Evolutionary conservation across 2,329 filamentous ascomycete genomes (phyloP).

Genomic region (Amauroascus niger): DNA sequence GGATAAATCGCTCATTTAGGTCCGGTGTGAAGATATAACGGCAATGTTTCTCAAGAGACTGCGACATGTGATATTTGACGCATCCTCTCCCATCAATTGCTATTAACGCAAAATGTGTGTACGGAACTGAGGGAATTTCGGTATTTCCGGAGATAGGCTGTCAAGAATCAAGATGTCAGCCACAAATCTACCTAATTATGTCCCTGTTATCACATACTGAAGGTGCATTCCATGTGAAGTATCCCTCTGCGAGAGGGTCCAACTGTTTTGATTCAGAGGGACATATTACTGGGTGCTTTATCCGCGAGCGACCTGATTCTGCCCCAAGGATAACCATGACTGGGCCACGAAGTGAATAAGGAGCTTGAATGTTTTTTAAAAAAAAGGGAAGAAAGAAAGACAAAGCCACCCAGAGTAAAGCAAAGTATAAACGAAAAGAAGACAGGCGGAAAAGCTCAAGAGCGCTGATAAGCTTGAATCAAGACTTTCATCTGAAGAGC

Average conservation of each 20-base stretch:
- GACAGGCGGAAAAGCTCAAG: neutral
- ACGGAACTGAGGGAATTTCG: conserved; percentile 4
- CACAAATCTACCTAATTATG: neutral
- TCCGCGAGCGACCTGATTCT: neutral
- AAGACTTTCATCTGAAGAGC: neutral
- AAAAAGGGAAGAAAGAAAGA: neutral
- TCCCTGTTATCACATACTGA: neutral
- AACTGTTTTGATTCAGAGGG: neutral
- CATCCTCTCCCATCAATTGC: conserved; percentile 14
- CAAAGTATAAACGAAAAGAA: neutral
- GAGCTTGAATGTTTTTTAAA: neutral
- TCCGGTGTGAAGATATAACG: conserved; percentile 13
- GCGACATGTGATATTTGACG: conserved; percentile 14
- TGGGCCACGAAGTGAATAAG: neutral
- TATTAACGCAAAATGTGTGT: conserved; percentile 14
- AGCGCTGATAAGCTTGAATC: neutral
- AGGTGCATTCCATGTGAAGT: neutral
- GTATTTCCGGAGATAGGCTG: conserved; percentile 1
- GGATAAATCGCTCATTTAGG: conserved; percentile 12
- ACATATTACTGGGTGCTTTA: neutral
- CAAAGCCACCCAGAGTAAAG: neutral
- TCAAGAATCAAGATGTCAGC: conserved; percentile 1
- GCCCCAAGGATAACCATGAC: conserved; percentile 3
- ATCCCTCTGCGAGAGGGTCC: neutral
- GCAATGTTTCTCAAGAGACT: conserved; percentile 10